Base-by-base conservation (phyloP, 768 basidiomycete species). In the Suillus cothurnatus region DNA sequence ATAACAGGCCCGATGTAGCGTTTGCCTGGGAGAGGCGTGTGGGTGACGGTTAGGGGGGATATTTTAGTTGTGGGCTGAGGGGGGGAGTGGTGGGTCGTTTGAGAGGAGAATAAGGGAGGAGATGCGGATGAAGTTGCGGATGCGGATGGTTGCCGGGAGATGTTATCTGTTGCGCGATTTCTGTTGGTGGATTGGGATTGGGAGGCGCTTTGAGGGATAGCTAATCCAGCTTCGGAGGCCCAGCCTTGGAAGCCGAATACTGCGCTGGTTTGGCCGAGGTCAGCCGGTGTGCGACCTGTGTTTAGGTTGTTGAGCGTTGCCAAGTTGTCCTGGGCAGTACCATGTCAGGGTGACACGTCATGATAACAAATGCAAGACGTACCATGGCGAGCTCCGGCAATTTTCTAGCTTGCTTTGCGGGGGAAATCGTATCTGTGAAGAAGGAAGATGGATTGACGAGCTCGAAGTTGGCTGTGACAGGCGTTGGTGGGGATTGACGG, bases 1-100 rank as follows among this genome's bases (percentile, higher is more conserved):
- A 76, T 69, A 55, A 71, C 34, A n/a, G 75, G 75, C 1, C 75
- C 74, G 62, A 76, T 76, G 8, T 76, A 76, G 21, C 76, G 76
- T 38, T 77, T 77, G 1, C 75, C 76, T 5, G 65, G 73, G 0
- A 74, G 58, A 0, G 70, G 55, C 31, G 32, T 63, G 0, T 77
- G 74, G 15, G 66, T 55, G 38, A 64, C 69, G 2, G 59, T 63
- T n/a, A 70, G 57, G 11, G 75, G 75, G 14, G 74, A 76, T 52
- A 73, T 69, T 60, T 68, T 77, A 9, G 71, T 66, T 39, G 71
- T 56, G 0, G 62, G 63, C 4, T 65, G 66, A 1, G 68, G 74
- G 11, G 75, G 75, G 0, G 76, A 76, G 59, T 64, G 66, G n/a
- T n/a, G n/a, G n/a, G n/a, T n/a, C n/a, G n/a, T n/a, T n/a, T n/a